Conservation (phyloP, 2,329 filamentous ascomycete genomes). For the Ustilaginoidea virens region DNA sequence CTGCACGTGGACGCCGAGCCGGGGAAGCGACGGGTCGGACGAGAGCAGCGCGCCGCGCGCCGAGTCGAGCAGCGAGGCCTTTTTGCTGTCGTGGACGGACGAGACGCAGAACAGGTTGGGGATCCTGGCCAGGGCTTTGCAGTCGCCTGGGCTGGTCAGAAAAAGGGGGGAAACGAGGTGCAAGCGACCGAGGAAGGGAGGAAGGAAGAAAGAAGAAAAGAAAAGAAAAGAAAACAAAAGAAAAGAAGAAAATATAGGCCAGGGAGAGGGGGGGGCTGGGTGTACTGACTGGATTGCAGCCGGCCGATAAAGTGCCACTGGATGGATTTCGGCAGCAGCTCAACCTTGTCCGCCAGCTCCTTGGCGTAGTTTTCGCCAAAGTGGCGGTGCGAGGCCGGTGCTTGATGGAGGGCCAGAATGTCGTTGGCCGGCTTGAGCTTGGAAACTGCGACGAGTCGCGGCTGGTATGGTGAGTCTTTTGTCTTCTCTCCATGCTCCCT, state of each 20-base stretch:
- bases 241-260: neutral
- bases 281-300: constrained; percentile 51
- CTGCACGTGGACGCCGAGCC: constrained; percentile 70
- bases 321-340: constrained; percentile 59
- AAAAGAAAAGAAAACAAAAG: neutral
- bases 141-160: constrained; percentile 54
- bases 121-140: constrained; percentile 71
- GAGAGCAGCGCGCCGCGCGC: constrained; percentile 46
- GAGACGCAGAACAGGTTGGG: constrained; percentile 85
- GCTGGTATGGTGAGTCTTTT: constrained; percentile 24
- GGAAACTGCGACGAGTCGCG: constrained; percentile 84
- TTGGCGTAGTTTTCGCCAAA: constrained; percentile 97
- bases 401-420: constrained; percentile 65
- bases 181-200: no score
- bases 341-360: constrained; percentile 76
- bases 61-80: constrained; percentile 68
- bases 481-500: neutral
- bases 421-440: constrained; percentile 92
- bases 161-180: neutral
- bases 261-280: neutral
- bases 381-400: constrained; percentile 46
- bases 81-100: constrained; percentile 77
- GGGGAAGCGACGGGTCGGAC: constrained; percentile 20
- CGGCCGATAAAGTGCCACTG: constrained; percentile 96
- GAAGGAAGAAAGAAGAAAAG: no score